Percentiles rank a stretch among this genome's conserved stretches.
phyloP scores from a whole-genome alignment of 2,329 filamentous ascomycete species.

The Elsinoe australis region DNA sequence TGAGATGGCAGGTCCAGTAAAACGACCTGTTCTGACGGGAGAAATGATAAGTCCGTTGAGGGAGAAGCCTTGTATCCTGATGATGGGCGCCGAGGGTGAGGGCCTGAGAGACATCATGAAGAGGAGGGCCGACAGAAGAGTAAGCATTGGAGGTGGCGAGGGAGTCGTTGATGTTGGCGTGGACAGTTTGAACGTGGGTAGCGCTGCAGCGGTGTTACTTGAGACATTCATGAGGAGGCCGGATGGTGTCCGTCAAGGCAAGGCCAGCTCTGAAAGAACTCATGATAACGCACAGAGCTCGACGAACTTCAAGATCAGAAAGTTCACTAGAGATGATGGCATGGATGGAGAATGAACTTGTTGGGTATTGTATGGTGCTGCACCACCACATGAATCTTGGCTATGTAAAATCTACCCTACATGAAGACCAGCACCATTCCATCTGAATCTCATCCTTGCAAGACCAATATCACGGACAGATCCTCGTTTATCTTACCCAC shows the following conservation, averaged over 20 bases:
- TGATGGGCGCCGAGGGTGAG: slow-evolving; percentile 74
- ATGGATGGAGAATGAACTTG: background rate
- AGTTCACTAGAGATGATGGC: background rate
- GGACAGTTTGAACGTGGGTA: slow-evolving; percentile 90
- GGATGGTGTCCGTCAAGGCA: no score
- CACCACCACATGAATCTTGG: no score
- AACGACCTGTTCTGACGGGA: background rate
- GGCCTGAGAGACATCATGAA: slow-evolving; percentile 61
- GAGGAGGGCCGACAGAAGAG: slow-evolving; percentile 55
- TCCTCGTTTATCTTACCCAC: no score
- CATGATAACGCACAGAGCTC: background rate
- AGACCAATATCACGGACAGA: no score
- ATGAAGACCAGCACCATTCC: no score
- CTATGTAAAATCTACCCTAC: no score
- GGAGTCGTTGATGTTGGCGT: slow-evolving; percentile 47
- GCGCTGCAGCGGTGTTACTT: slow-evolving; percentile 71
- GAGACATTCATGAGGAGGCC: slow-evolving; percentile 54
- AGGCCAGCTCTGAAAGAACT: background rate
- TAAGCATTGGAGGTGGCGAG: slow-evolving; percentile 49
- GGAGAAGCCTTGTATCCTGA: slow-evolving; percentile 61
- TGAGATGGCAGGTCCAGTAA: no score
- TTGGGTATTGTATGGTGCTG: no score
- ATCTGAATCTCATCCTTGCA: no score
- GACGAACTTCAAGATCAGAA: background rate
- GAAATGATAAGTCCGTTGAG: slow-evolving; percentile 17